Evolutionary conservation across 805 yeast species (phyloP), one percentile per base, ranked within the genome.

Genomic region (Lachancea dasiensis): DNA sequence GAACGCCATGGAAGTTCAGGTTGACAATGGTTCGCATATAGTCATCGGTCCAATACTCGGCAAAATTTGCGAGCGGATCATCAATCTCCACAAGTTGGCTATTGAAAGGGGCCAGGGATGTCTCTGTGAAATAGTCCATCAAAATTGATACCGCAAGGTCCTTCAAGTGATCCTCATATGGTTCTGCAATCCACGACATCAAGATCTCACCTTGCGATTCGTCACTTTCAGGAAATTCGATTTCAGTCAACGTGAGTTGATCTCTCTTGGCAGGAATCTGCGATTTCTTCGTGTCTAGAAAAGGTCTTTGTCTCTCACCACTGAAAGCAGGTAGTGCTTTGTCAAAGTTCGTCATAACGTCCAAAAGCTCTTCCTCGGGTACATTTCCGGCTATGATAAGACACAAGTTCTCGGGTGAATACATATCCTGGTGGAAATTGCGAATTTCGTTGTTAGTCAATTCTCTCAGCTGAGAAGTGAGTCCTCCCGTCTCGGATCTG

Each of bases 401-500:
- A 54, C 90, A 79, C 44, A 87, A 64, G 51, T 92, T 92, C 44
- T 83, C 86, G 1, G 96, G 85, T 32, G 89, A 71, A 61, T 92
- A 92, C 52, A 75, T 64, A 11, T 66, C 59, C 20, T 68, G 63
- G 59, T 92, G 97, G 54, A 86, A 92, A 16, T 77, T 63, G 48
- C 81, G 72, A 48, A 92, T 90, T 31, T 80, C 79, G 1, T 79
- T 82, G 47, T 78, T 81, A 1, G 83, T 73, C 50, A 92, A 68
- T 2, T 68, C 69, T 44, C 97, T 75, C 47, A 92, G 70, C 41
- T 86, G 86, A 20, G 72, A 69, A 60, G 86, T 76, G 33, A 86
- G 63, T 0, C 98, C 98, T 36, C 98, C 98, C 6, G 97, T 90
- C 56, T 92, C 97, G 6, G 92, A 79, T 8, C 87, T 75, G 57